Conservation (phyloP, 2,329 filamentous ascomycete species). For the Gaeumannomyces sp. region DNA sequence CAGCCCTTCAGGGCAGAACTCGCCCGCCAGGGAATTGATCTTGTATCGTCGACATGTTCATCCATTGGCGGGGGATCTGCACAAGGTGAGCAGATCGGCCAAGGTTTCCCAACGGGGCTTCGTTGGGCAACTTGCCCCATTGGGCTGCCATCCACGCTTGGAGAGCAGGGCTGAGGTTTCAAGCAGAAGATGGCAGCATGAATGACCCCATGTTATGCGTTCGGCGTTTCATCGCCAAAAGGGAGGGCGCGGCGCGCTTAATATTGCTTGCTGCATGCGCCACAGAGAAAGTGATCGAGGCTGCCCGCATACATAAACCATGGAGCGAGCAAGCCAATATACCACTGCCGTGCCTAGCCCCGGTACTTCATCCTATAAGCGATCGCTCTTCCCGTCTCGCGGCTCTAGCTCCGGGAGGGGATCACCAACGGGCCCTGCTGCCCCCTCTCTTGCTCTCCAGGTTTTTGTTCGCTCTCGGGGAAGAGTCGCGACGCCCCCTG, state of each 20-base stretch:
- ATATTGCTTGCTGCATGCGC: background rate
- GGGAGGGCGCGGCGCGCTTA: background rate
- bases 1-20: background rate
- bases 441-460: background rate
- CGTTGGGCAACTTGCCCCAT: background rate
- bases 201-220: background rate
- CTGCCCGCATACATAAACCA: too few species aligned
- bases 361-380: background rate
- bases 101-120: background rate
- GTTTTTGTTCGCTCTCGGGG: background rate
- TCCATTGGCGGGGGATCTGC: background rate
- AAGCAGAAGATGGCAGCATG: background rate
- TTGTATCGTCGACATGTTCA: background rate
- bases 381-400: background rate
- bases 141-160: background rate
- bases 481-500: background rate
- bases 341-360: background rate
- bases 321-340: background rate
- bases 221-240: background rate
- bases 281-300: background rate
- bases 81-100: too few species aligned
- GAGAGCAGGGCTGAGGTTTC: background rate
- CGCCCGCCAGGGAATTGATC: background rate
- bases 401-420: background rate
- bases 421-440: too few species aligned